Percentiles rank a stretch among this genome's conserved stretches.
phyloP scores from a whole-genome alignment of 2,329 filamentous ascomycete genomes.

The Cladosporium sp. region DNA sequence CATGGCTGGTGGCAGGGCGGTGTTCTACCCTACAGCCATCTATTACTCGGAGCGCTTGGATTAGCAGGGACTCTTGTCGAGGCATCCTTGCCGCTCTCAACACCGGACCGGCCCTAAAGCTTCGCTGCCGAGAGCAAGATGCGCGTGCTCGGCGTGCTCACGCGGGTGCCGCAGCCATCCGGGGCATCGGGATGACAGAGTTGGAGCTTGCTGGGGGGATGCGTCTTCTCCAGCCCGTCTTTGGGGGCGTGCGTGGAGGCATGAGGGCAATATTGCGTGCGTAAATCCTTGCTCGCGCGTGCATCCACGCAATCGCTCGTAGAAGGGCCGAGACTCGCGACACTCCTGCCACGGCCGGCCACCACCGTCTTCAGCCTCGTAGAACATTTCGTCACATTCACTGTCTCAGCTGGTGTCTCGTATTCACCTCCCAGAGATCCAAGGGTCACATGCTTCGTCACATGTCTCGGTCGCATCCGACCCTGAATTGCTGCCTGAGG shows the following conservation, averaged over 20 bases:
- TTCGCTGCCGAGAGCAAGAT: neutral
- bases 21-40: neutral
- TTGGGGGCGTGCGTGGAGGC: neutral
- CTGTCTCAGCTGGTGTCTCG: conserved; percentile 1
- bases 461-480: neutral
- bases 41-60: too few species aligned
- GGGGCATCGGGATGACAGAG: too few species aligned
- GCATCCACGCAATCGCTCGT: neutral
- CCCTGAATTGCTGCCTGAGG: neutral
- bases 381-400: conserved; percentile 3
- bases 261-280: neutral
- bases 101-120: neutral
- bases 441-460: neutral
- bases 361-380: neutral
- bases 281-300: neutral
- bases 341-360: conserved; percentile 3
- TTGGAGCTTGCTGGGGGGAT: neutral
- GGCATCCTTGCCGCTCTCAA: neutral
- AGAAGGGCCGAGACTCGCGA: conserved; percentile 10
- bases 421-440: too few species aligned
- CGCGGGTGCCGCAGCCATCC: too few species aligned
- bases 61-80: neutral
- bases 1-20: neutral
- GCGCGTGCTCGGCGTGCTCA: too few species aligned
- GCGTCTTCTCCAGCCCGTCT: neutral